A percentile compares a stretch with the other conserved stretches of the same genome.
These are phyloP conservation scores for Physcomitrellopsis africana DNA, from an alignment of 225 moss, liverwort and hornwort genomes.

Conservation along the genomic window DNA sequence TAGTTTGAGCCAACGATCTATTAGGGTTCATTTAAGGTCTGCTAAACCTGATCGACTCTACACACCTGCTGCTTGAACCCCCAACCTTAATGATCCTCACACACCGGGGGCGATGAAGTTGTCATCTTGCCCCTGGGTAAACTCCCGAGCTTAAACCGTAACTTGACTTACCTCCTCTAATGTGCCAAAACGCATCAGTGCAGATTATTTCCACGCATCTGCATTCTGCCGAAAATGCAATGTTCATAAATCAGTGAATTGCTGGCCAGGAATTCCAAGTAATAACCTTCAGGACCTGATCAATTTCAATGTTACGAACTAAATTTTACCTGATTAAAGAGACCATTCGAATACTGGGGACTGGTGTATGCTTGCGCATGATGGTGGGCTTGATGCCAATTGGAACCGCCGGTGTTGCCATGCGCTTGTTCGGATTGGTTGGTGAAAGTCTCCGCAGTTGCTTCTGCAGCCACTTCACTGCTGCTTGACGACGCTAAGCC, in stretches of 20 bases:
- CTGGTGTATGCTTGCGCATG: conserved; percentile 13
- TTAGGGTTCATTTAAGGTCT: no score
- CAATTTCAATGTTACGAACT: neutral
- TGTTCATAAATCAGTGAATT: no score
- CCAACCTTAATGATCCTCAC: no score
- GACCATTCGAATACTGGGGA: conserved; percentile 51
- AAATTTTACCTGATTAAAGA: conserved; percentile 51
- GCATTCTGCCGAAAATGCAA: conserved; percentile 42
- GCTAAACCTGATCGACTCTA: no score
- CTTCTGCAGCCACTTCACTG: conserved; percentile 46
- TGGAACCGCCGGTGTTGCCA: conserved; percentile 52
- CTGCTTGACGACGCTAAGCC: conserved; percentile 58
- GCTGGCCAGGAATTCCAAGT: no score
- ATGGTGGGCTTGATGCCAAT: conserved; percentile 46
- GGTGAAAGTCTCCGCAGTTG: conserved; percentile 52
- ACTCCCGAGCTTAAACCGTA: no score
- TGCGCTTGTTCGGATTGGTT: conserved; percentile 50
- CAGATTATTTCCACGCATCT: conserved; percentile 53
- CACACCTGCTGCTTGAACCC: no score
- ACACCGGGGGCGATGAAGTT: neutral
- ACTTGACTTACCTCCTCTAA: no score
- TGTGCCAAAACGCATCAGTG: neutral
- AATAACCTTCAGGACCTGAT: neutral
- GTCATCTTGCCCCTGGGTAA: neutral
- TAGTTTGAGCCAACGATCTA: no score